Evolutionary conservation across 2,329 filamentous ascomycete species (phyloP).

Genomic region (Chrysoporthe cubensis): DNA sequence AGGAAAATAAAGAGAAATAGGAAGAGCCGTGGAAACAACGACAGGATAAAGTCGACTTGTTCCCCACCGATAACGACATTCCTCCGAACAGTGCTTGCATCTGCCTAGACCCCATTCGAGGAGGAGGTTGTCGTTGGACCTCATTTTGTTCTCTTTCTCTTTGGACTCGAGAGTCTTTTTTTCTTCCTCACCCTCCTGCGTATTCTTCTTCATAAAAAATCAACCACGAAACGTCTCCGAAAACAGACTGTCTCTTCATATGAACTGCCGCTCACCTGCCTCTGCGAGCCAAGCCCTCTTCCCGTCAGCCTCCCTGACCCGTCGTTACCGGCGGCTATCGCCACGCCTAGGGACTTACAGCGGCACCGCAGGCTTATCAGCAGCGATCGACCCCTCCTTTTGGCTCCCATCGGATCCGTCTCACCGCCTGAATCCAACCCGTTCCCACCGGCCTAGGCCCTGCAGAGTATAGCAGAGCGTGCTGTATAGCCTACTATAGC

Average conservation of each 20-base stretch:
- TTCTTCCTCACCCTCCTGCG: background rate
- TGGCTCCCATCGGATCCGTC: background rate
- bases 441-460: background rate
- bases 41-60: background rate
- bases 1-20: background rate
- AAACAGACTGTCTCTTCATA: no score
- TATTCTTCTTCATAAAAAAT: background rate
- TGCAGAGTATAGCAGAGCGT: background rate
- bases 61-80: slow-evolving; percentile 2
- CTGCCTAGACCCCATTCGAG: background rate
- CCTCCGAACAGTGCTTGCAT: background rate
- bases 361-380: slow-evolving; percentile 1
- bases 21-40: background rate
- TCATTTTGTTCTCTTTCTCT: background rate
- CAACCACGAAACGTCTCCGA: no score
- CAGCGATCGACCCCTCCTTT: slow-evolving; percentile 13
- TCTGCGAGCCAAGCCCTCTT: background rate
- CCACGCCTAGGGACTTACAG: background rate
- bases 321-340: slow-evolving; percentile 1
- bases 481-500: background rate
- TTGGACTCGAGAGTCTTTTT: background rate
- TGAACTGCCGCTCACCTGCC: no score
- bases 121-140: slow-evolving; percentile 1
- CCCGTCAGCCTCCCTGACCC: background rate
- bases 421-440: background rate